Evolutionary conservation across 2,329 filamentous ascomycete species (phyloP).

Genomic region (Xylariaceae sp.): DNA sequence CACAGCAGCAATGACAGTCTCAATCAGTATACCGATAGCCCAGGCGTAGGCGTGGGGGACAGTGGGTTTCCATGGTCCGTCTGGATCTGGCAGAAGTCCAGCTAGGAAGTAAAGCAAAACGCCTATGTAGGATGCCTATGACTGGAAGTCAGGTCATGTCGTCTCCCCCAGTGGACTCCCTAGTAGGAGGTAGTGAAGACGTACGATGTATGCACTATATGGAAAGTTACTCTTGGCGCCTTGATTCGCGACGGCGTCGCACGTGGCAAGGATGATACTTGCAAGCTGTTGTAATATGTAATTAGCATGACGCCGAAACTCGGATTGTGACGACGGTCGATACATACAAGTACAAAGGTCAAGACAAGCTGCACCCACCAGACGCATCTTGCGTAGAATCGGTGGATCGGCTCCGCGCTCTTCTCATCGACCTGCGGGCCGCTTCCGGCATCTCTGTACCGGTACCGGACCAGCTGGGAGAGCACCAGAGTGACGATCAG

Average conservation of each 20-base stretch:
- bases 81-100: slow-evolving; percentile 39
- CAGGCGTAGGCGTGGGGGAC: slow-evolving; percentile 35
- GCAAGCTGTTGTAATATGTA: slow-evolving; percentile 22
- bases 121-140: slow-evolving; percentile 35
- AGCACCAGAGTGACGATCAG: slow-evolving; percentile 34
- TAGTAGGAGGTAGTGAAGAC: not conserved
- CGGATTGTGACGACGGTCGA: too few relatives aligned
- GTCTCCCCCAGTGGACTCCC: too few relatives aligned
- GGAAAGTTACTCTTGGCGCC: slow-evolving; percentile 31
- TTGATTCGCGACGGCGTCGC: slow-evolving; percentile 29
- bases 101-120: slow-evolving; percentile 38
- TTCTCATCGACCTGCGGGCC: slow-evolving; percentile 27
- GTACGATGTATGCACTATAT: slow-evolving; percentile 37
- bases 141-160: slow-evolving; percentile 5
- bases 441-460: slow-evolving; percentile 28
- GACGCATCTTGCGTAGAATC: slow-evolving; percentile 31
- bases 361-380: slow-evolving; percentile 33
- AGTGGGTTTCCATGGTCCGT: slow-evolving; percentile 39
- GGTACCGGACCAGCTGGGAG: slow-evolving; percentile 33
- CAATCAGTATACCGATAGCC: slow-evolving; percentile 32
- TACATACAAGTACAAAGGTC: slow-evolving; percentile 28
- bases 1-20: slow-evolving; percentile 33
- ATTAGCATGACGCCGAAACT: too few relatives aligned
- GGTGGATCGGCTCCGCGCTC: slow-evolving; percentile 24
- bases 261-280: slow-evolving; percentile 31